Base-by-base conservation (phyloP, 306 rosid genomes). In the Luffa acutangula region DNA sequence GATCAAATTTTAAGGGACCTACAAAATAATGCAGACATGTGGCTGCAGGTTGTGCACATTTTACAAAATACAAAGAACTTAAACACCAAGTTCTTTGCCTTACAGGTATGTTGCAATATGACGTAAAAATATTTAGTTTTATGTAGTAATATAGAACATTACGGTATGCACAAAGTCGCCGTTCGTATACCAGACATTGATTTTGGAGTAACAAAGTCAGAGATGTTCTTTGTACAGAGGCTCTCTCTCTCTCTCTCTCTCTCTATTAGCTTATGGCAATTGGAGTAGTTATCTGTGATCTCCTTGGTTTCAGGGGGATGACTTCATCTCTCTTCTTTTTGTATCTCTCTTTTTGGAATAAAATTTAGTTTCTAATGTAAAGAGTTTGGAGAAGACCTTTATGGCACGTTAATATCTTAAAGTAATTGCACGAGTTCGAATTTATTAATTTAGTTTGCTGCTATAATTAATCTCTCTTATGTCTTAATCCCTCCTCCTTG, bases 1-100 rank as follows among this genome's bases (percentile, higher is more conserved):
- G 99, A 96, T 84, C 93, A 88, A 66, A 89, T 93, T 80, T 79
- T 96, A 86, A 91, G 98, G 25, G 98, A 96, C 80, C 84, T 96
- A 84, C 99, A 96, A 87, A 91, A 89, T 36, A 96, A 96, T 88
- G 91, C 93, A 0, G 97, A 96, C 37, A 96, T 91, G 96, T 96
- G 99, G 99, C 93, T 96, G 34, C 99, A 96, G 89, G 99, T 96
- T 70, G 96, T 96, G 93, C 99, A 90, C 87, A 88, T 96, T 81
- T 82, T 96, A 80, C 98, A 90, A 64, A 93, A 88, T 79, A 82
- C 99, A 66, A 87, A 86, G 62, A 93, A 84, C 85, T 81, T 96
- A 37, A 96, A 96, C 82, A 96, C 99, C 58, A 96, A 96, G 89
- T 96, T 96, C 89, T 96, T 93, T 60, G 99, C 99, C 77, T 85